Conservation (phyloP, 495 filamentous ascomycete genomes). For the Poronia punctata region DNA sequence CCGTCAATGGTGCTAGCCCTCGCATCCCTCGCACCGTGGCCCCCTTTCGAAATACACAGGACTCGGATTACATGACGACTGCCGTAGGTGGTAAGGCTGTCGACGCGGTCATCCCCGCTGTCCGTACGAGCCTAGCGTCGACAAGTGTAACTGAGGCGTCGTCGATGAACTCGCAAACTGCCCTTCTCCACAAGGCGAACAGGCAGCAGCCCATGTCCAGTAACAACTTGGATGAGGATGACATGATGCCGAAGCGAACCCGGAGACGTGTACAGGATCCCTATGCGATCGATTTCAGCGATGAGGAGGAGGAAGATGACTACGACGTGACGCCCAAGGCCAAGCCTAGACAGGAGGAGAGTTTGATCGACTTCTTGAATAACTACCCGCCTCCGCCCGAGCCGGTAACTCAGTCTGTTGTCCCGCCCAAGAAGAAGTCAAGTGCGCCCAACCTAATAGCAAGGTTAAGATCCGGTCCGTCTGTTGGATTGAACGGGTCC, state of each 20-base stretch:
- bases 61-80: conserved; percentile 63
- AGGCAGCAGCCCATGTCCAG: conserved; percentile 13
- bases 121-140: conserved; percentile 37
- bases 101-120: conserved; percentile 39
- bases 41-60: conserved; percentile 77
- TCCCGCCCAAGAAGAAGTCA: conserved; percentile 52
- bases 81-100: conserved; percentile 44
- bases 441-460: conserved; percentile 56
- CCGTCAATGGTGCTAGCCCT: conserved; percentile 38
- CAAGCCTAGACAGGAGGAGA: conserved; percentile 53
- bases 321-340: conserved; percentile 28
- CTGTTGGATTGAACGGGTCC: conserved; percentile 33
- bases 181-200: conserved; percentile 33
- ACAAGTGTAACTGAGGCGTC: conserved; percentile 37
- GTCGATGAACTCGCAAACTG: conserved; percentile 48
- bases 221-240: conserved; percentile 35
- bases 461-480: conserved; percentile 41
- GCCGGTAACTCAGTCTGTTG: conserved; percentile 36
- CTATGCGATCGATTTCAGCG: conserved; percentile 82
- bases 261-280: conserved; percentile 77
- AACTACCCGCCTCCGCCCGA: conserved; percentile 68
- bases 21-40: conserved; percentile 78
- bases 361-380: conserved; percentile 81
- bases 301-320: conserved; percentile 65
- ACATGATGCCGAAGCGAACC: conserved; percentile 56